phyloP scores from a whole-genome alignment of 1,284 basidiomycete genomes.

The Leucoagaricus sp. region DNA sequence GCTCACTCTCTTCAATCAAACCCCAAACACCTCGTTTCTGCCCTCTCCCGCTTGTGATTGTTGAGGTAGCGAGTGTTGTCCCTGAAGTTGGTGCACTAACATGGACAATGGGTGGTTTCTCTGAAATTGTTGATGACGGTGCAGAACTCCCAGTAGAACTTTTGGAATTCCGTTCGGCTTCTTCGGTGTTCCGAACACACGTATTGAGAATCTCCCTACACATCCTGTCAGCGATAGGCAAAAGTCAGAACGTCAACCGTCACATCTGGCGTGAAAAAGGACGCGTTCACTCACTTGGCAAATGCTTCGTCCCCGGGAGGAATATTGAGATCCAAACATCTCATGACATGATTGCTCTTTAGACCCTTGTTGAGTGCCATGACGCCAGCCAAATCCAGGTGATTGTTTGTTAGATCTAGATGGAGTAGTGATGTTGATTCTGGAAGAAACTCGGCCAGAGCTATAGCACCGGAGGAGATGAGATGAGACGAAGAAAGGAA shows the following conservation, averaged over 20 bases:
- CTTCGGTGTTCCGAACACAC: slow-evolving; percentile 91
- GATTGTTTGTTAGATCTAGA: slow-evolving; percentile 83
- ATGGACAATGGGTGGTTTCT: neutral
- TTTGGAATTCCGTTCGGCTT: slow-evolving; percentile 57
- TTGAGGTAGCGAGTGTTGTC: neutral
- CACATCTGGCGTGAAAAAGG: neutral
- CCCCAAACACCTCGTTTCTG: slow-evolving; percentile 73
- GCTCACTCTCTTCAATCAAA: slow-evolving; percentile 79
- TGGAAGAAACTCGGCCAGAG: slow-evolving; percentile 94
- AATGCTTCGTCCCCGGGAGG: slow-evolving; percentile 88
- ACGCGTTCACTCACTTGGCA: slow-evolving; percentile 55
- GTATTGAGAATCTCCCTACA: slow-evolving; percentile 78
- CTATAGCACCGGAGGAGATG: slow-evolving; percentile 87
- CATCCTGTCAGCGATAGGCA: slow-evolving; percentile 43
- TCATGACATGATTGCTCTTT: slow-evolving; percentile 80
- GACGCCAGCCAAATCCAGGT: slow-evolving; percentile 86
- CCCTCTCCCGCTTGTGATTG: slow-evolving; percentile 24
- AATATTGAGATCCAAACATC: slow-evolving; percentile 93
- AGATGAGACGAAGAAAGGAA: slow-evolving; percentile 88
- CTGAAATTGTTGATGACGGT: slow-evolving; percentile 1
- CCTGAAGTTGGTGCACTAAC: neutral
- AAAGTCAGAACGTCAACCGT: neutral
- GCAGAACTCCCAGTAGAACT: slow-evolving; percentile 22
- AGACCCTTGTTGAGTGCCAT: slow-evolving; percentile 89
- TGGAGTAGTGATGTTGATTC: slow-evolving; percentile 88